Evolutionary conservation across 768 basidiomycete genomes (phyloP).

Genomic region (Serendipita sp.): DNA sequence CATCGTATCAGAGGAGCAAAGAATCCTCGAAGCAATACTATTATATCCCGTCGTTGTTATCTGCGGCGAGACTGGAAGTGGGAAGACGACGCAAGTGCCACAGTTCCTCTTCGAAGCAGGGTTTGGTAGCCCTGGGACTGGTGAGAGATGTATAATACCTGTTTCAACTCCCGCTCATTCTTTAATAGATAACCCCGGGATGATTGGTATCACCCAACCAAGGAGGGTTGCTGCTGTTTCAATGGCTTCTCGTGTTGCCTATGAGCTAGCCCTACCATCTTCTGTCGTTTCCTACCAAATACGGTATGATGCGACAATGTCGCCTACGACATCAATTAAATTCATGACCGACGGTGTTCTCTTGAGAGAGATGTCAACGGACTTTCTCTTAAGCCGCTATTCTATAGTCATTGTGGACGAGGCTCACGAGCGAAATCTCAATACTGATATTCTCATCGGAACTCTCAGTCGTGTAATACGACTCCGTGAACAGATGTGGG

Average conservation of each 20-base stretch:
- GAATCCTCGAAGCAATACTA: constrained; percentile 81
- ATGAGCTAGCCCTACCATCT: constrained; percentile 72
- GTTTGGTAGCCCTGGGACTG: constrained; percentile 68
- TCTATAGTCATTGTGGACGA: constrained; percentile 94
- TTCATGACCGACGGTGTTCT: constrained; percentile 99
- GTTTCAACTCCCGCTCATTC: background rate
- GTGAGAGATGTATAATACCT: constrained; percentile 27
- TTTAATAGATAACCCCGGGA: constrained; percentile 76
- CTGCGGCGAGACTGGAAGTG: constrained; percentile 91
- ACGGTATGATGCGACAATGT: constrained; percentile 89
- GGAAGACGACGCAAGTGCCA: constrained; percentile 96
- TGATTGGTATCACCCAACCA: constrained; percentile 96
- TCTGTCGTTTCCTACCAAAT: constrained; percentile 90
- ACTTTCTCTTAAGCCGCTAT: constrained; percentile 88
- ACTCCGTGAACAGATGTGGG: constrained; percentile 81
- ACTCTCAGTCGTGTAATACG: constrained; percentile 88
- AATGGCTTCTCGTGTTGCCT: constrained; percentile 83
- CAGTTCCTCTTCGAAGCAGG: constrained; percentile 98
- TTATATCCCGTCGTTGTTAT: constrained; percentile 77
- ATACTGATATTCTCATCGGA: constrained; percentile 93
- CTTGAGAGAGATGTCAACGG: constrained; percentile 76
- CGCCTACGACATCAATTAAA: constrained; percentile 81
- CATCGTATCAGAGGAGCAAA: constrained; percentile 84
- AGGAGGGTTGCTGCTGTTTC: constrained; percentile 95
- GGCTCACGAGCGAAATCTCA: constrained; percentile 95